Evolutionary conservation across 1,284 basidiomycete genomes (phyloP).

Genomic region (Austropuccinia psidii): DNA sequence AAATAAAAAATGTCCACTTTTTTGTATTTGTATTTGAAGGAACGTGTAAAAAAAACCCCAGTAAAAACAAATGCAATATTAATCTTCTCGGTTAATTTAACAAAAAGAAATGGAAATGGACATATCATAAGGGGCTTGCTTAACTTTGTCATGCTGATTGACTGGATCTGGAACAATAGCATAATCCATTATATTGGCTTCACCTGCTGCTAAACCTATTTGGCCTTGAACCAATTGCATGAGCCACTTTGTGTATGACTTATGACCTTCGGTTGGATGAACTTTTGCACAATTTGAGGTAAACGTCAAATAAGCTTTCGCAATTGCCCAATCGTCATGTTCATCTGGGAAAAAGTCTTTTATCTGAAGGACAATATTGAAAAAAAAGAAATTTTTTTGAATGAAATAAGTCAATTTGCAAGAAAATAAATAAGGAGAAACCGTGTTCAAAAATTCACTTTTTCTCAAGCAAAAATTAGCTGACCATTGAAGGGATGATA

Average conservation of each 20-base stretch:
- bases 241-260: slow-evolving; percentile 20
- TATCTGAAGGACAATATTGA: not conserved
- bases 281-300: slow-evolving; percentile 17
- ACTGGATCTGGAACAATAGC: slow-evolving; percentile 22
- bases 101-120: not conserved
- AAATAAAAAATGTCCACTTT: slow-evolving; percentile 34
- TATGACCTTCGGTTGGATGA: slow-evolving; percentile 34
- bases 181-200: slow-evolving; percentile 35
- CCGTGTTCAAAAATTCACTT: too few species aligned
- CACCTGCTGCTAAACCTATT: slow-evolving; percentile 18
- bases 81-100: not conserved
- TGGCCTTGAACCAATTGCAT: slow-evolving; percentile 34
- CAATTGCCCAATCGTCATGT: slow-evolving; percentile 29
- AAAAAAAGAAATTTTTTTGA: not conserved
- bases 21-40: too few species aligned
- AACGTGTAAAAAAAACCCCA: not conserved
- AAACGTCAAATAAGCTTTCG: slow-evolving; percentile 30
- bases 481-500: slow-evolving; percentile 33
- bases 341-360: slow-evolving; percentile 31
- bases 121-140: not conserved
- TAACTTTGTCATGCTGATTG: slow-evolving; percentile 31
- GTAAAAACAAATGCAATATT: not conserved
- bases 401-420: not conserved
- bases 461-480: not conserved
- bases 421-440: too few species aligned